Conservation (phyloP, 2,329 filamentous ascomycete species). For the Cordyceps farinosa region DNA sequence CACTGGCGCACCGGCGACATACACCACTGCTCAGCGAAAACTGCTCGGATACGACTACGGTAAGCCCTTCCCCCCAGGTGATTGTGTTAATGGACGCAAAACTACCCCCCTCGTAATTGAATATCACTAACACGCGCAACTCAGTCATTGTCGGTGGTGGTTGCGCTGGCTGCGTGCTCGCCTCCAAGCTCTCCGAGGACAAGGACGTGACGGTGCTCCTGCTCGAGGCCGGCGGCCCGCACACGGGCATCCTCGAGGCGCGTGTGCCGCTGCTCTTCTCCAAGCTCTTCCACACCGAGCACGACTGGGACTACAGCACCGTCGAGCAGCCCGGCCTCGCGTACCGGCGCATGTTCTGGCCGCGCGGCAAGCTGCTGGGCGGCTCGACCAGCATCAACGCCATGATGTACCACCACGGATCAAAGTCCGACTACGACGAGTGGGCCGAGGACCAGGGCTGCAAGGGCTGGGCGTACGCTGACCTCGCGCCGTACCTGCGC, state of each 20-base stretch:
- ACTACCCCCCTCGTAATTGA: background rate
- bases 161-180: slow-evolving; percentile 29
- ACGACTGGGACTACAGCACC: slow-evolving; percentile 27
- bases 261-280: slow-evolving; percentile 22
- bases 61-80: background rate
- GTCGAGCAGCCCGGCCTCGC: slow-evolving; percentile 23
- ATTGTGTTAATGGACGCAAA: too few relatives aligned
- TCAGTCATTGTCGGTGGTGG: slow-evolving; percentile 29
- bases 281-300: slow-evolving; percentile 23
- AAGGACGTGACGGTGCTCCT: slow-evolving; percentile 21
- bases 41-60: slow-evolving; percentile 16
- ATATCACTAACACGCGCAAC: background rate
- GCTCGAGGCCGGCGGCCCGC: slow-evolving; percentile 22
- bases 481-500: slow-evolving; percentile 22
- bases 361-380: slow-evolving; percentile 25
- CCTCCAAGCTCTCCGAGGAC: slow-evolving; percentile 28
- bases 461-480: slow-evolving; percentile 22
- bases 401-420: slow-evolving; percentile 26
- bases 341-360: slow-evolving; percentile 23
- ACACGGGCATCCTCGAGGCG: slow-evolving; percentile 21
- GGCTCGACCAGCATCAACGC: slow-evolving; percentile 25
- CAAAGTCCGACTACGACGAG: slow-evolving; percentile 23
- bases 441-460: slow-evolving; percentile 21
- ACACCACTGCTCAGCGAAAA: slow-evolving; percentile 10
- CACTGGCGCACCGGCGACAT: slow-evolving; percentile 8